Conservation (phyloP, 176 grass and related monocot genomes). For the Aegilops sharonensis region DNA sequence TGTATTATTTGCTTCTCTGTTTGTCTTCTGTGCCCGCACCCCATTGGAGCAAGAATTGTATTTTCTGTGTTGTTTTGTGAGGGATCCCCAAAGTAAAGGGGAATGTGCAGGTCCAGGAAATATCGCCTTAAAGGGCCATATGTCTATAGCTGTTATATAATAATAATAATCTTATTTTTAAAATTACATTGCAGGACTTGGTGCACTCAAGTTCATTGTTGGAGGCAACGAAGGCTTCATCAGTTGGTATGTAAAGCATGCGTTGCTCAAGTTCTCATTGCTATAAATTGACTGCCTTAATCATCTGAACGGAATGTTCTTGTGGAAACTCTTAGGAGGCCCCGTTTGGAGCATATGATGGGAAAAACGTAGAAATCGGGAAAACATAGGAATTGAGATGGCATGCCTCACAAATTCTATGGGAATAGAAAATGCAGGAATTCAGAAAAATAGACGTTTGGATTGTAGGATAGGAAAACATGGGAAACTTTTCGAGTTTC, state of each 20-base stretch:
- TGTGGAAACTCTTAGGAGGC: not conserved
- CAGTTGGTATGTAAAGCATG: constrained; percentile 51
- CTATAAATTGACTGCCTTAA: not conserved
- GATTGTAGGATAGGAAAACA: not conserved
- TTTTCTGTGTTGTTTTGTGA: constrained; percentile 8
- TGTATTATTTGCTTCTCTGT: not conserved
- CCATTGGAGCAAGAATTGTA: not conserved
- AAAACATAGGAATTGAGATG: not conserved
- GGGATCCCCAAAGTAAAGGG: not conserved
- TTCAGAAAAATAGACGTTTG: not conserved
- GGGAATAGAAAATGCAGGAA: not conserved
- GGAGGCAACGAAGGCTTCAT: constrained; percentile 38
- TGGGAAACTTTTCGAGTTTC: not conserved
- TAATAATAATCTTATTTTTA: not conserved
- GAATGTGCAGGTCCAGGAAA: too few species aligned
- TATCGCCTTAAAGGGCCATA: too few species aligned
- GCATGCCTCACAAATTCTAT: not conserved
- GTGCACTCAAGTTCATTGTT: constrained; percentile 24
- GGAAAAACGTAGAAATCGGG: not conserved
- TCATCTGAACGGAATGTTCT: not conserved
- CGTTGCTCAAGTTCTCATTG: not conserved
- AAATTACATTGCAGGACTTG: constrained; percentile 41
- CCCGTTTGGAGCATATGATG: not conserved
- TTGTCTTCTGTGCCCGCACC: not conserved
- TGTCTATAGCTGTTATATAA: not conserved